Percentiles rank a stretch among this genome's conserved stretches.
Evolutionary conservation across 2,329 filamentous ascomycete genomes (phyloP).

Genomic region (Fusarium decemcellulare): DNA sequence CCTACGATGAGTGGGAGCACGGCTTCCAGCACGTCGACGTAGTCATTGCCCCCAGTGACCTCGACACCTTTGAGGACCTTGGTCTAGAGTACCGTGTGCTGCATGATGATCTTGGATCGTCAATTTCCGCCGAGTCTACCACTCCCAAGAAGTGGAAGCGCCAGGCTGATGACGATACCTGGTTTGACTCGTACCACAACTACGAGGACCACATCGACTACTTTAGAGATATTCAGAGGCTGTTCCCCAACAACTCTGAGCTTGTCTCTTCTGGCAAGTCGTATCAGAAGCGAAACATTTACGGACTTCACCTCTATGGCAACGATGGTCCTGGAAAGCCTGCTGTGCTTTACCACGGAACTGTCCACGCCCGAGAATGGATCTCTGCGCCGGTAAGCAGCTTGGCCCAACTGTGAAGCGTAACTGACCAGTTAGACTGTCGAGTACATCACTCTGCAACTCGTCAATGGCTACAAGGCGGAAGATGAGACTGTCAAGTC

Average conservation of each 20-base stretch:
- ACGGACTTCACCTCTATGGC: constrained; percentile 68
- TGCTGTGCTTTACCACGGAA: constrained; percentile 65
- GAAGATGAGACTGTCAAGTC: constrained; percentile 53
- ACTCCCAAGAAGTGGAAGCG: constrained; percentile 39
- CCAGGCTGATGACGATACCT: constrained; percentile 52
- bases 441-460: constrained; percentile 63
- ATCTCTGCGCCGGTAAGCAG: constrained; percentile 66
- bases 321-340: constrained; percentile 60
- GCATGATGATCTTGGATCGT: constrained; percentile 49
- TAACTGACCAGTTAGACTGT: constrained; percentile 47
- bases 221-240: constrained; percentile 57
- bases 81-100: constrained; percentile 49
- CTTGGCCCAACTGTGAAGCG: constrained; percentile 44
- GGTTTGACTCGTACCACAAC: constrained; percentile 65
- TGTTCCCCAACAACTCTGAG: constrained; percentile 62
- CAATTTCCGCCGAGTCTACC: constrained; percentile 47
- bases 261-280: constrained; percentile 61
- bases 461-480: constrained; percentile 59
- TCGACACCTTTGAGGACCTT: constrained; percentile 48
- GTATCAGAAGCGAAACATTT: constrained; percentile 65
- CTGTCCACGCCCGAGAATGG: constrained; percentile 69
- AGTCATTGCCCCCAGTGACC: constrained; percentile 48
- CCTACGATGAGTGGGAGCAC: constrained; percentile 40
- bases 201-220: constrained; percentile 65
- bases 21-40: constrained; percentile 48